Evolutionary conservation across 1,139 yeast genomes (phyloP), one percentile per base, ranked within the genome.

Genomic region (Geotrichum klebahnii): DNA sequence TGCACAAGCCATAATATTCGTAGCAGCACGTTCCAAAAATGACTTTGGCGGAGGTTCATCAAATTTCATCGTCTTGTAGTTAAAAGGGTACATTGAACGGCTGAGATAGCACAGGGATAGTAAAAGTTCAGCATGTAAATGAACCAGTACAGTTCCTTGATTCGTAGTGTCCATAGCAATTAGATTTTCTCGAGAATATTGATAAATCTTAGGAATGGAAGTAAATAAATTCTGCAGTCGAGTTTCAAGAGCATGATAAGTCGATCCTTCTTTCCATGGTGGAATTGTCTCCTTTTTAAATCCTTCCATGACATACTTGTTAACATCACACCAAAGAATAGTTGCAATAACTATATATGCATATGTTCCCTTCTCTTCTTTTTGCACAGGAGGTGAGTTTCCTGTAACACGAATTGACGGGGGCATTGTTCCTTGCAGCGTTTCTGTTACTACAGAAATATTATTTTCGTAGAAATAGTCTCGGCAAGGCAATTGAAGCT

Each of bases 261-360:
- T 41, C 2, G 63, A 59, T 10, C 51, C 57, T 10, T 41, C 41
- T 38, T 54, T 44, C 64, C 65, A 60, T 3, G 65, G 65, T 10
- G 60, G 57, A 5, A 53, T 41, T 2, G 44, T 44, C 24, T 57
- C 61, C 20, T 54, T 46, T 14, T 38, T 38, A 22, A 53, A 44
- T 19, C 52, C 52, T 22, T 56, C 53, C 53, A 55, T 57, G 28
- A 58, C 63, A 49, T 64, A 65, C 20, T 56, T 57, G 44, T 63
- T 62, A 43, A 63, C 59, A 36, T 63, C 62, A 35, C 68, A 66
- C 71, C 71, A 67, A 43, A 67, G 45, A 35, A 65, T 53, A 6
- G 60, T 59, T 3, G 64, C 62, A 48, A 61, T 58, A 34, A 66
- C 56, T 52, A 63, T 67, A 48, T 64, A 67, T 1, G 68, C 63